These are phyloP conservation scores for Phytophthora sp. DNA, from an alignment of 352 stramenopile species.

Conservation along the genomic window DNA sequence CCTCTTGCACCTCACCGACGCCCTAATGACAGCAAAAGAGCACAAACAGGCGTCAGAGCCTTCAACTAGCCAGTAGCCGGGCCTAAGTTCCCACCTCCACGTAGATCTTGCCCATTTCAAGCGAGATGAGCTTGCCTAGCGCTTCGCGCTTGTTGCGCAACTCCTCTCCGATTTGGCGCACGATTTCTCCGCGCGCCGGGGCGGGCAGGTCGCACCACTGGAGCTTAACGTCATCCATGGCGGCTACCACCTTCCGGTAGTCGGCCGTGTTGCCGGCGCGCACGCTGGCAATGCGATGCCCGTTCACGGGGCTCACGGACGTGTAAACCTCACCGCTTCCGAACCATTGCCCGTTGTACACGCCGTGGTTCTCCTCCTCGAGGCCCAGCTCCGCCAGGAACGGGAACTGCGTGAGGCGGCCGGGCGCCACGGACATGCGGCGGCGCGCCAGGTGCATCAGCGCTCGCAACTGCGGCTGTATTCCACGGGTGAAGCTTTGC, in stretches of 20 bases:
- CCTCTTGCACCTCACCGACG: slow-evolving; percentile 93
- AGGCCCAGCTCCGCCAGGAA: slow-evolving; percentile 86
- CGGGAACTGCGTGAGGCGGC: slow-evolving; percentile 52
- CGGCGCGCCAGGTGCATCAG: slow-evolving; percentile 28
- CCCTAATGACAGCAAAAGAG: slow-evolving; percentile 51
- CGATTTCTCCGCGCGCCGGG: slow-evolving; percentile 90
- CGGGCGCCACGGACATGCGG: slow-evolving; percentile 39
- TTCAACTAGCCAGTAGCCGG: background rate
- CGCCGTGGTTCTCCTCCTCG: slow-evolving; percentile 82
- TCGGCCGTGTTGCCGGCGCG: slow-evolving; percentile 80
- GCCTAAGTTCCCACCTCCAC: slow-evolving; percentile 57
- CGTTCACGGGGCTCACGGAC: slow-evolving; percentile 85
- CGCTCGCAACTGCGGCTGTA: slow-evolving; percentile 18
- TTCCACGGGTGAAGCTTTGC: slow-evolving; percentile 31
- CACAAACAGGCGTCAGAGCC: slow-evolving; percentile 12
- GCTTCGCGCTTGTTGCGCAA: slow-evolving; percentile 90
- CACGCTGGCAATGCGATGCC: slow-evolving; percentile 85
- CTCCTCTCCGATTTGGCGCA: slow-evolving; percentile 92
- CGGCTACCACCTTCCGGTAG: slow-evolving; percentile 82
- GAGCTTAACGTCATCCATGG: slow-evolving; percentile 86
- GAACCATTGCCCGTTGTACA: slow-evolving; percentile 90
- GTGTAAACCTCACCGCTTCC: slow-evolving; percentile 83
- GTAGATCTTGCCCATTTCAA: slow-evolving; percentile 96
- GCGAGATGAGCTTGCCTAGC: slow-evolving; percentile 88
- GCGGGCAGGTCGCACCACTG: slow-evolving; percentile 88